Conservation (phyloP, 2,329 filamentous ascomycete species). For the Sclerotinia nivalis region DNA sequence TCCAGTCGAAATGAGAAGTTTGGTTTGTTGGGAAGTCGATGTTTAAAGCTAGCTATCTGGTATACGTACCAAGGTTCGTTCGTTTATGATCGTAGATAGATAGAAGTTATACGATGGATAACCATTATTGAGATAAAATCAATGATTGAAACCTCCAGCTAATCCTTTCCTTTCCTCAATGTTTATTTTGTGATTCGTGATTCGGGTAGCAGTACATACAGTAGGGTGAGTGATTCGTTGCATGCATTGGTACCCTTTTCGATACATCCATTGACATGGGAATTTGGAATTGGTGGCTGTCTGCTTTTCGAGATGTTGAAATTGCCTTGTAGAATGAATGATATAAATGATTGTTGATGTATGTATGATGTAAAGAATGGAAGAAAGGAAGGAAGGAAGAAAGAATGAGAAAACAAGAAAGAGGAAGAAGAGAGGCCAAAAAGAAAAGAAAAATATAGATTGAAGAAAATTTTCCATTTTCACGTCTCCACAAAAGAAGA, state of each 20-base stretch:
- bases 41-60: neutral
- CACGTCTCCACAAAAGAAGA: conserved; percentile 7
- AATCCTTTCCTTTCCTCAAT: neutral
- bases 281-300: neutral
- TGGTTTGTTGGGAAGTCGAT: neutral
- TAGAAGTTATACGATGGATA: neutral
- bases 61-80: neutral
- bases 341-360: neutral
- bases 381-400: neutral
- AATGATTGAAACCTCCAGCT: neutral
- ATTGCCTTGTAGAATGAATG: neutral
- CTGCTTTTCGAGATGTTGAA: neutral
- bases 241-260: conserved; percentile 7
- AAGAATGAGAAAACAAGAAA: neutral
- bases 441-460: neutral
- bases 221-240: neutral
- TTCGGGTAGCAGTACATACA: neutral
- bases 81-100: neutral
- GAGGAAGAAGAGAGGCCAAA: neutral
- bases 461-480: neutral
- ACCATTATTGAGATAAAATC: neutral
- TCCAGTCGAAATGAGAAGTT: neutral
- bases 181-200: neutral
- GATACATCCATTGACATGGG: neutral
- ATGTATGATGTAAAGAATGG: neutral